Conservation (phyloP, 2,329 filamentous ascomycete genomes). For the Fusarium oxysporum region DNA sequence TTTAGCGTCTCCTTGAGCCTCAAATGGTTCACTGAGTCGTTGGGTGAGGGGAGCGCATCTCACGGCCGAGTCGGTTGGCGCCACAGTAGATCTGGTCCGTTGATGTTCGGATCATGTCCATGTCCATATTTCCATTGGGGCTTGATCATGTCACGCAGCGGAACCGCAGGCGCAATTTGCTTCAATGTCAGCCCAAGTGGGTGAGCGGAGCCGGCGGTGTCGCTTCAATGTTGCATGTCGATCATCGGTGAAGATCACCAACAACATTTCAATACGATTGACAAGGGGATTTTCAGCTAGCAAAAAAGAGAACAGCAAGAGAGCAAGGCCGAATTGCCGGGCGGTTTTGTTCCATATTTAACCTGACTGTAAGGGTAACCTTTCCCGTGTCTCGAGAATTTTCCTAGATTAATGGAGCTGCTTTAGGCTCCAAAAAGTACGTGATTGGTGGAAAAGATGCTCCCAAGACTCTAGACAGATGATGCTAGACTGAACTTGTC, state of each 20-base stretch:
- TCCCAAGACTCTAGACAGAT: background rate
- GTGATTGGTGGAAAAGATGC: background rate
- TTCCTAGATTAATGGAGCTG: background rate
- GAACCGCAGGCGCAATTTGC: conserved; percentile 28
- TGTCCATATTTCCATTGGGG: background rate
- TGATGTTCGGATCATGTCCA: background rate
- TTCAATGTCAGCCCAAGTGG: background rate
- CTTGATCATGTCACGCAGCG: conserved; percentile 8
- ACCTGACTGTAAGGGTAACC: background rate
- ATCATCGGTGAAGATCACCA: conserved; percentile 3
- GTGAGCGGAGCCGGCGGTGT: conserved; percentile 8
- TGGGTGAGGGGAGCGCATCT: background rate
- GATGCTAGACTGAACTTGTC: conserved; percentile 1
- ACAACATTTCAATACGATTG: too few relatives aligned
- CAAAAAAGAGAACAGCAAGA: background rate
- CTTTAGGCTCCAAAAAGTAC: background rate
- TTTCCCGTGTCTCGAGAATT: conserved; percentile 2
- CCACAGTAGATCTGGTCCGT: conserved; percentile 12
- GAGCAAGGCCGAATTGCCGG: background rate
- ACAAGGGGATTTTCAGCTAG: conserved; percentile 1
- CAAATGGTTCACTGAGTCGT: conserved; percentile 8
- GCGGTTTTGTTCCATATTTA: background rate
- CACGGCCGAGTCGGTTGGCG: conserved; percentile 2
- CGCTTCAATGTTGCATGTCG: background rate
- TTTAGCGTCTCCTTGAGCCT: conserved; percentile 26